A percentile compares a stretch with the other conserved stretches of the same genome.
phyloP scores from a whole-genome alignment of 1,139 yeast species.

The Suhomyces bolitotheri region DNA sequence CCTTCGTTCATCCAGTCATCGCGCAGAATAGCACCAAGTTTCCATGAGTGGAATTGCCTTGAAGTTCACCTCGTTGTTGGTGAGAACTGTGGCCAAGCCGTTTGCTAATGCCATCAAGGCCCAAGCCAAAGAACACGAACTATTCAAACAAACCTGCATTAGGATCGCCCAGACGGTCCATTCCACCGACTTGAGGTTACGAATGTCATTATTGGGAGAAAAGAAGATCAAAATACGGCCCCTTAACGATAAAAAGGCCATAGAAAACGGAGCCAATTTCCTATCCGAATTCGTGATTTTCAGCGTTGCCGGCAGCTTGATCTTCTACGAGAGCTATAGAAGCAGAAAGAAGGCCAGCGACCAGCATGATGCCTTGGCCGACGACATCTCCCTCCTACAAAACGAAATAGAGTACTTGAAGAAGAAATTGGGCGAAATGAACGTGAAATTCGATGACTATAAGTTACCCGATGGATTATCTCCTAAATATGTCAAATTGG shows the following conservation, averaged over 20 bases:
- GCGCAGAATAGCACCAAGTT: too few relatives aligned
- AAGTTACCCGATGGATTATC: conserved; percentile 47
- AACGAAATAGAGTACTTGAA: conserved; percentile 68
- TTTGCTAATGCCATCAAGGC: conserved; percentile 70
- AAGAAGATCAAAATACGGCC: conserved; percentile 65
- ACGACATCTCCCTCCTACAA: conserved; percentile 68
- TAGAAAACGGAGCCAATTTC: conserved; percentile 80
- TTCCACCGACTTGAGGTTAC: conserved; percentile 59
- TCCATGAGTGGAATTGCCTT: conserved; percentile 61
- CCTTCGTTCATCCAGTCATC: too few relatives aligned
- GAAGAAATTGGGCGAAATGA: conserved; percentile 40
- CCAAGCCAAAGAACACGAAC: conserved; percentile 75
- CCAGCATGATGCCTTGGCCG: conserved; percentile 64
- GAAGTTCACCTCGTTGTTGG: conserved; percentile 71
- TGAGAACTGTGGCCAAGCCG: conserved; percentile 81
- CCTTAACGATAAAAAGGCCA: conserved; percentile 79
- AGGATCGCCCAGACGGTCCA: conserved; percentile 74
- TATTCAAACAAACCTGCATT: conserved; percentile 64
- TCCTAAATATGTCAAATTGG: conserved; percentile 43
- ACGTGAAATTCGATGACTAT: conserved; percentile 49
- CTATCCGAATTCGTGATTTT: conserved; percentile 78
- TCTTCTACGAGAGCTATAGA: conserved; percentile 72
- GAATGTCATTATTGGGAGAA: conserved; percentile 66
- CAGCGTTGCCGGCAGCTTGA: conserved; percentile 74
- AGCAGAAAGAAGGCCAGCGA: conserved; percentile 64